Base-by-base conservation (phyloP, 768 basidiomycete species). In the Tricholoma sp. region DNA sequence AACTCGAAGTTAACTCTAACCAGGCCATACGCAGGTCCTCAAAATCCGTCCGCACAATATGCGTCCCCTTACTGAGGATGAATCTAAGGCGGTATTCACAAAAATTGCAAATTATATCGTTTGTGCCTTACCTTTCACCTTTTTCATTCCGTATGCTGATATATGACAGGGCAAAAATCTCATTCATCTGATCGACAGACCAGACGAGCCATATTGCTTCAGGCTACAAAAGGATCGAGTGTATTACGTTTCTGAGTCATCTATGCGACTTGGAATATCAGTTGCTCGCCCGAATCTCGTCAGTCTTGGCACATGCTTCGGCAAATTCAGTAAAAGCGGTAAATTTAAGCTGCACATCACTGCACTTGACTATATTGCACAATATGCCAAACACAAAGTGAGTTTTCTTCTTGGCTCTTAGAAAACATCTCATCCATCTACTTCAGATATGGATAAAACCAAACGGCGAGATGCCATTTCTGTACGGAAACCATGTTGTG, bases 291-390 rank as follows among this genome's bases (percentile, higher is more conserved):
- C 90, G 32, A 97, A 94, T 67, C 86, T 99, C 57, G 78, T 98
- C 69, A 89, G 88, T 56, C 78, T 98, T 18, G 97, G 97, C 41
- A 98, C 94, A 59, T 98, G 95, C 74, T 89, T 98, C 60, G 97
- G 97, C 60, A 98, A 97, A 70, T 99, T 98, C 76, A 89, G 85
- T 68, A 98, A 98, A 79, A 85, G 86, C 51, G 94, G 94, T 57
- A 98, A 98, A 70, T 99, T 99, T 80, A 96, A 94, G 78, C 77
- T 99, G 57, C 94, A 98, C 62, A 85, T 99, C 64, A 98, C 96
- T 3, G 82, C 91, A 17, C 78, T 99, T 59, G 96, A 98, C 66
- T 89, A 91, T 66, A 72, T 99, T 57, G 92, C 94, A 1, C 91
- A 97, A 67, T 98, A 97, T 68, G 95, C 97, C 17, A 98, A 96